These are phyloP conservation scores for Cladosporium sp. DNA, from an alignment of 2,329 filamentous ascomycete species.

Conservation along the genomic window DNA sequence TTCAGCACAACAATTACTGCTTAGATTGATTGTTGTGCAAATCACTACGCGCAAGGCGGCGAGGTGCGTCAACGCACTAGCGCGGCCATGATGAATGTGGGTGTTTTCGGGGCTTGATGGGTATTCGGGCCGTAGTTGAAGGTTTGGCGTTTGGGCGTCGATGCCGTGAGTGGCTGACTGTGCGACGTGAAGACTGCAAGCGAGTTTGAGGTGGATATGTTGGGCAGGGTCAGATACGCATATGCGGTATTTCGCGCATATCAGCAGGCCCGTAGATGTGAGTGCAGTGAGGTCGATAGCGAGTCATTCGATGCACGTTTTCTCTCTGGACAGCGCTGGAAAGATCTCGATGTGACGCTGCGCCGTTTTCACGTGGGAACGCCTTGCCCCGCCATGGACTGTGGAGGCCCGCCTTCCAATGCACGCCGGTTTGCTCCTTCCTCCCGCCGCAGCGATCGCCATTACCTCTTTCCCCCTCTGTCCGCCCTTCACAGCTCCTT, in stretches of 20 bases:
- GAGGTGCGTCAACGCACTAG: not conserved
- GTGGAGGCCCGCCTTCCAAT: not conserved
- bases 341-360: not conserved
- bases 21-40: no score
- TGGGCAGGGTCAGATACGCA: not conserved
- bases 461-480: not conserved
- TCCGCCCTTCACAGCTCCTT: not conserved
- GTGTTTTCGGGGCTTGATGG: constrained; percentile 1
- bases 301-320: not conserved
- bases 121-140: not conserved
- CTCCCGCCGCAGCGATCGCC: constrained; percentile 4
- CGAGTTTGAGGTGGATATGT: not conserved
- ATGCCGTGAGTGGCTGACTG: not conserved
- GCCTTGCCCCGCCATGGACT: not conserved
- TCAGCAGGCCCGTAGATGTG: not conserved
- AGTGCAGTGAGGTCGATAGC: not conserved
- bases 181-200: not conserved
- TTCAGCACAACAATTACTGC: no score
- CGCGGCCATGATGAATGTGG: not conserved
- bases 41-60: not conserved
- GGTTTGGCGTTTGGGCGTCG: not conserved
- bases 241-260: not conserved
- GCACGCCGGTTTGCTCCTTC: not conserved
- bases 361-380: not conserved
- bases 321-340: not conserved